Percentiles rank a stretch among this genome's conserved stretches.
Conservation (phyloP, 2,329 filamentous ascomycete genomes). For the Hawksworthiomyces lignivorus region DNA sequence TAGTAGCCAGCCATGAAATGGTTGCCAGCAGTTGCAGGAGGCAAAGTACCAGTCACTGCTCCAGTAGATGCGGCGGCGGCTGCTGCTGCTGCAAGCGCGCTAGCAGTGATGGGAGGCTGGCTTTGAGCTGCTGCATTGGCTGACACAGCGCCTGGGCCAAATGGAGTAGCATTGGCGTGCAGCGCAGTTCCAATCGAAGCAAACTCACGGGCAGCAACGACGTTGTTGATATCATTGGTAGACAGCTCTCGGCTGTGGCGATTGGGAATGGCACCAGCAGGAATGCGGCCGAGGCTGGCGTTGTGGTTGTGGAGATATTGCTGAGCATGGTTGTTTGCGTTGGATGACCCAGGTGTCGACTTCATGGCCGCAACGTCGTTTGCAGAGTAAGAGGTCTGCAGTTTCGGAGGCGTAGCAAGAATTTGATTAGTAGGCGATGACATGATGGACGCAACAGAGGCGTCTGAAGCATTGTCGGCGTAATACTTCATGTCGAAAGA, state of each 20-base stretch:
- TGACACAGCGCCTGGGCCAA: conserved; percentile 55
- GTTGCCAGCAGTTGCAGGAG: conserved; percentile 17
- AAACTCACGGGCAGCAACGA: conserved; percentile 37
- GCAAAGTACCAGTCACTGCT: conserved; percentile 5
- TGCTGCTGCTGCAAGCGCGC: conserved; percentile 19
- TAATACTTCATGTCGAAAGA: conserved; percentile 51
- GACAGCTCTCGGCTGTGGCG: conserved; percentile 70
- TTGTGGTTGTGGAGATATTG: conserved; percentile 70
- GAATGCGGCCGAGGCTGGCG: conserved; percentile 72
- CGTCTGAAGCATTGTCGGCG: conserved; percentile 35
- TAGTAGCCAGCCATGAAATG: conserved; percentile 22
- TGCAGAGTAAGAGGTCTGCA: conserved; percentile 83
- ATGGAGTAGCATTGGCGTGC: conserved; percentile 72
- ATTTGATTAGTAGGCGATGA: conserved; percentile 41
- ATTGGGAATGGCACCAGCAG: conserved; percentile 54
- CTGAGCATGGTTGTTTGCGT: conserved; percentile 52
- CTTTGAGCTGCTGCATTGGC: conserved; percentile 18
- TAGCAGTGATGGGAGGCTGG: conserved; percentile 16
- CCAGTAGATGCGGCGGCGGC: conserved; percentile 19
- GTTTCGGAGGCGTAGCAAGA: conserved; percentile 60
- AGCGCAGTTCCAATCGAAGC: conserved; percentile 63
- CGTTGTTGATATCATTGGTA: conserved; percentile 30
- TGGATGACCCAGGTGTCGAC: conserved; percentile 46
- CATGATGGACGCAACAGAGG: conserved; percentile 32
- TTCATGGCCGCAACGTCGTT: conserved; percentile 85